These are phyloP conservation scores for Mallotus repandus DNA, from an alignment of 441 rosid genomes.

Conservation along the genomic window DNA sequence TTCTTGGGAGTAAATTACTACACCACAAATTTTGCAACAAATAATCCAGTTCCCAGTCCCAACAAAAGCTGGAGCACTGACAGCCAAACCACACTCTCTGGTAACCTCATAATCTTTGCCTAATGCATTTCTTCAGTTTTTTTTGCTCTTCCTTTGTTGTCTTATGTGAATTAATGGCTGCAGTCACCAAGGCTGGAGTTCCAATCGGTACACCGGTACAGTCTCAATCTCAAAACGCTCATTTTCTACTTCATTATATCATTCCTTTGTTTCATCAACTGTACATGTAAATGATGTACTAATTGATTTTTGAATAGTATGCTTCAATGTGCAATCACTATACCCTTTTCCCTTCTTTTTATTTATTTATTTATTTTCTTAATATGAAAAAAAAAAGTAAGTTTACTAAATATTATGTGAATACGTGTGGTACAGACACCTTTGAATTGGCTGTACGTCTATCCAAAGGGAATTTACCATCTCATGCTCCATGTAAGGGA, in stretches of 20 bases:
- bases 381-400: too few species aligned
- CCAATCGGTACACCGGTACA: conserved; percentile 35
- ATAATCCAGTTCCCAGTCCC: conserved; percentile 10
- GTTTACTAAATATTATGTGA: neutral
- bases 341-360: too few species aligned
- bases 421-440: conserved; percentile 32
- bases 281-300: too few species aligned
- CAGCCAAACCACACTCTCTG: conserved; percentile 14
- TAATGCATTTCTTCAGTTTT: too few species aligned
- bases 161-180: neutral
- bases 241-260: neutral
- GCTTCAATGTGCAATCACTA: too few species aligned
- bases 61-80: conserved; percentile 37
- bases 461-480: conserved; percentile 43
- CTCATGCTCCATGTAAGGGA: conserved; percentile 33
- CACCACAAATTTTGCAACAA: conserved; percentile 33
- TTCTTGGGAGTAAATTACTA: conserved; percentile 52
- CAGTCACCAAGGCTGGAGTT: conserved; percentile 34
- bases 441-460: conserved; percentile 37
- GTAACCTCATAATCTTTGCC: conserved; percentile 21
- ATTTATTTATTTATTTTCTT: too few species aligned
- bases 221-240: neutral
- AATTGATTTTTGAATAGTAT: too few species aligned
- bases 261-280: too few species aligned
- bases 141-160: neutral